Evolutionary conservation across 495 filamentous ascomycete species (phyloP), one percentile per base, ranked within the genome.

Genomic region (Penicillium steckii): DNA sequence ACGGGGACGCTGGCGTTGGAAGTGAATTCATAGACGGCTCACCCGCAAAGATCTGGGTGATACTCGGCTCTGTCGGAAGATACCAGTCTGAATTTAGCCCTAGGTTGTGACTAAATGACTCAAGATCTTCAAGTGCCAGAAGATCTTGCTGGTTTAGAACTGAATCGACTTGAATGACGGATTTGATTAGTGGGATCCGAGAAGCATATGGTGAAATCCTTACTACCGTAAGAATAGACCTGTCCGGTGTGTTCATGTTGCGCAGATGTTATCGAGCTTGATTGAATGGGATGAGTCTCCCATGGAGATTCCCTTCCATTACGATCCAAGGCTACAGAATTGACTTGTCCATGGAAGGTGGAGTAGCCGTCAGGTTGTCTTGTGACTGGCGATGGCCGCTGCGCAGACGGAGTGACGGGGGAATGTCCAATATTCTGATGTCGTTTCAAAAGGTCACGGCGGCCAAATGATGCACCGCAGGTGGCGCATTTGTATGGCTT

Each of bases 401-500:
- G 41, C 18, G 54, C 44, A 21, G 30, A 17, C 9, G 54, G 54
- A 10, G 53, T 56, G 18, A 33, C 18, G 17, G 43, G 33, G 29
- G 32, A 18, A 56, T 62, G 55, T 9, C 18, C 32, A 15, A 53
- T 43, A 4, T 35, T 41, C 15, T 56, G 48, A 50, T 62, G 59
- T 3, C 59, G 55, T 41, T 53, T 55, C 19, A 62, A 18, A 2
- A 62, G 48, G 42, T 59, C 60, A 1, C 52, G 55, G 2, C 60
- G 37, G 25, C 33, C 43, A 48, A 56, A 62, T 6, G 48, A 50
- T 10, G 48, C 48, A n/a, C 55, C 60, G 19, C 60, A 62, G 21
- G 5, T n/a, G n/a, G n/a, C 2, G 30, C 60, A 62, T 41, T 19
- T 49, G 29, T 56, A 59, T 1, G 60, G 60, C 19, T 59, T 62